Evolutionary conservation across 1,139 yeast species (phyloP), one percentile per base, ranked within the genome.

Genomic region (Scheffersomyces cryptocercus): DNA sequence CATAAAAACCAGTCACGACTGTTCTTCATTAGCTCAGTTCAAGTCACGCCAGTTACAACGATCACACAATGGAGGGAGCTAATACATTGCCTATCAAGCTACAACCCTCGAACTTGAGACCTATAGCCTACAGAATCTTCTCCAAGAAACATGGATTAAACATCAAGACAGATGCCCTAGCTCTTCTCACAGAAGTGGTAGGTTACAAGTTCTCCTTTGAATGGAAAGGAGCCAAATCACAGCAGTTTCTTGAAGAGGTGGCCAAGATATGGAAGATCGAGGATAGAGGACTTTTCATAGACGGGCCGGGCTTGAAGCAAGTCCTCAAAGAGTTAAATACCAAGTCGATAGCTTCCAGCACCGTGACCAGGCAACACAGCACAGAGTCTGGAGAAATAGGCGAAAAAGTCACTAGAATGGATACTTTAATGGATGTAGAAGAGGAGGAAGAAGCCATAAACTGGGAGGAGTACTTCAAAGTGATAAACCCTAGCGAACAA

Each of bases 71-170:
- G 52, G 45, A 45, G 29, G 38, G 37, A 4, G 35, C 13, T 5
- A 31, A 31, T 6, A 26, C 43, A 7, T 73, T 90, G 16, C 97
- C 97, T 0, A 84, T 88, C 2, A 76, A 78, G 48, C 77, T 91
- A 3, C 87, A 82, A 45, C 89, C 96, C 0, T 79, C 93, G 0
- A 88, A 88, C 59, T 71, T 93, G 32, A 76, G 99, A 38, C 99
- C 99, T 0, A 70, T 91, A 39, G 98, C 97, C 0, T 93, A 91
- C 62, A 73, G 99, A 36, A 79, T 91, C 2, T 65, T 93, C 14
- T 88, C 98, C 3, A 93, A 90, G 65, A 93, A 93, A 59, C 93
- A 90, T 62, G 97, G 97, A 0, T 75, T 93, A 24, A 91, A 91
- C 60, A 79, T 93, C 50, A 90, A 93, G 56, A 84, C 97, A 0